These are phyloP conservation scores for Camelina sativa DNA, from an alignment of 345 rosid genomes.

Conservation along the genomic window DNA sequence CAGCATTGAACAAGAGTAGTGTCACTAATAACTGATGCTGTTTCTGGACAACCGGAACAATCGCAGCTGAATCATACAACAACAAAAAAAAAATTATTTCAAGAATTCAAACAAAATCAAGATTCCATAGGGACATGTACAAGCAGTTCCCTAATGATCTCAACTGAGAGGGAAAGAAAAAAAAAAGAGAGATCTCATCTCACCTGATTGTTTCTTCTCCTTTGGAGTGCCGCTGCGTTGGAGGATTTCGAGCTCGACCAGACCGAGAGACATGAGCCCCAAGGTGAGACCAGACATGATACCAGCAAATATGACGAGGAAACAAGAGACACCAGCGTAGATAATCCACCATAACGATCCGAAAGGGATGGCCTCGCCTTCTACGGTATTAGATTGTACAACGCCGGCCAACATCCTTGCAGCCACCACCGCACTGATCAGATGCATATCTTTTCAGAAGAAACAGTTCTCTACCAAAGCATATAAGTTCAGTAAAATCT, in stretches of 20 bases:
- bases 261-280: constrained; percentile 93
- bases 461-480: no score
- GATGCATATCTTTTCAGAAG: constrained; percentile 50
- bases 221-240: constrained; percentile 79
- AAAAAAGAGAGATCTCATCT: neutral
- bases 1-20: constrained; percentile 85
- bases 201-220: constrained; percentile 96
- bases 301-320: constrained; percentile 87
- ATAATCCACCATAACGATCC: constrained; percentile 65
- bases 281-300: constrained; percentile 96
- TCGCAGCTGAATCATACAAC: constrained; percentile 54
- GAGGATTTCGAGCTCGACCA: constrained; percentile 90
- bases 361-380: constrained; percentile 53
- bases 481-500: no score
- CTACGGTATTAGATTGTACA: constrained; percentile 35
- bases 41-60: constrained; percentile 88
- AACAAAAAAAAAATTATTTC: neutral
- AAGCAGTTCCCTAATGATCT: no score
- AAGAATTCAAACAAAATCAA: neutral
- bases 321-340: constrained; percentile 75
- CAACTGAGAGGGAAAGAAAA: no score
- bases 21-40: constrained; percentile 98
- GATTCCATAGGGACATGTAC: no score
- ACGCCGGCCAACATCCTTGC: constrained; percentile 53
- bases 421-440: constrained; percentile 59